Evolutionary conservation across 179 eudicot genomes (phyloP).

Genomic region (Amaranthus tricolor): DNA sequence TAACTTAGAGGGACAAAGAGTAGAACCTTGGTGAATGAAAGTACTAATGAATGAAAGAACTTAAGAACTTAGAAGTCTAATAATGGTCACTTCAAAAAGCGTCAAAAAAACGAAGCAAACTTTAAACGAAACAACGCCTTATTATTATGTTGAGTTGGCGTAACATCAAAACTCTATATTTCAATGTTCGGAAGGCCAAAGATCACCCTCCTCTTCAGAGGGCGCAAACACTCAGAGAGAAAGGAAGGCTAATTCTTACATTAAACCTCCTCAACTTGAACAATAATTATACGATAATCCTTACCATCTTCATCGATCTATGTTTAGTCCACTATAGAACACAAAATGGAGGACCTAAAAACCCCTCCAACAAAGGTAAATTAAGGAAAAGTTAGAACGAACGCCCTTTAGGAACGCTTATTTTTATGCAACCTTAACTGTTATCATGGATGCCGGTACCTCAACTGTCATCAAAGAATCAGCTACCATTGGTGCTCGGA

Average conservation of each 20-base stretch:
- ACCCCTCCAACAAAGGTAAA: not conserved
- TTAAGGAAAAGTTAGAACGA: constrained; percentile 12
- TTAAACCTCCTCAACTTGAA: not conserved
- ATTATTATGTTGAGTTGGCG: constrained; percentile 1
- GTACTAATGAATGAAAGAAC: too few species aligned
- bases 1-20: too few species aligned
- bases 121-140: not conserved
- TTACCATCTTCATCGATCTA: not conserved
- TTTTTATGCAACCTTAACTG: constrained; percentile 28
- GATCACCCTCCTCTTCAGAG: constrained; percentile 22
- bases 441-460: constrained; percentile 22
- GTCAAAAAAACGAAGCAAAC: not conserved
- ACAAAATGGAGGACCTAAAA: not conserved
- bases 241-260: not conserved
- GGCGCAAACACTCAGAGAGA: constrained; percentile 2
- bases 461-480: constrained; percentile 11
- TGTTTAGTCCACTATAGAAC: not conserved
- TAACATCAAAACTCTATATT: constrained; percentile 10
- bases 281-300: constrained; percentile 14
- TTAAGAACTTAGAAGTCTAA: too few species aligned
- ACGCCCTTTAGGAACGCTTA: not conserved
- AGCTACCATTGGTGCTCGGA: constrained; percentile 16
- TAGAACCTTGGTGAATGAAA: too few species aligned
- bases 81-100: too few species aligned
- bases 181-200: not conserved